Evolutionary conservation across 768 basidiomycete genomes (phyloP), one percentile per base, ranked within the genome.

Genomic region (Sarcodon aspratus): DNA sequence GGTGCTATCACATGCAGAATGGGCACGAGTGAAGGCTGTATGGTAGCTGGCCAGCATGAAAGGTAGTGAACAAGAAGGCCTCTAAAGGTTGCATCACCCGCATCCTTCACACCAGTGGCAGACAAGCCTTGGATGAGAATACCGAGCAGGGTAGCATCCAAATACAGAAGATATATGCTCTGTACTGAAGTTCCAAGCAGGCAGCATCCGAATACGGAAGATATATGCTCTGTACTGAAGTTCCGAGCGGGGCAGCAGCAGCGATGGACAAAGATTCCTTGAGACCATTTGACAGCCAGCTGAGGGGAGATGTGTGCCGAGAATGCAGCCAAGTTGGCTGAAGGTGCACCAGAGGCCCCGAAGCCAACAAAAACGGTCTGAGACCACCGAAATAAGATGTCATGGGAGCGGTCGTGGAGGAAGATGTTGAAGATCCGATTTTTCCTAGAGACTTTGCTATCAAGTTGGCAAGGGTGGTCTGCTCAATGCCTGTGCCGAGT

Each of bases 351-450:
- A 8, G 84, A 64, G n/a, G 75, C 68, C 32, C 95, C 95, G 59
- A 83, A 91, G 7, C 93, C 95, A 60, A 97, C 77, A 65, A 97
- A 86, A 44, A 92, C 69, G 9, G 89, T 88, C 60, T 88, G 80
- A 9, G 69, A 21, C 94, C 95, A 55, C 95, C 95, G 60, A 79
- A 88, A 72, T 83, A 84, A 68, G 82, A 58, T 12, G 69, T 44
- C 9, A 60, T 40, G 48, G 54, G 70, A 61, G 59, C 54, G 35
- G 46, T 69, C 51, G 55, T 65, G 34, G 58, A 69, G 48, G 75
- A 52, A n/a, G 71, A 61, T 11, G 73, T 52, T n/a, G 72, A 59
- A 46, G 62, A 51, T 7, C 57, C 49, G 13, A 56, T 54, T 31
- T 57, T 59, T 51, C 71, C 71, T 55, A 92, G 78, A 37, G 83